Percentiles rank a stretch among this genome's conserved stretches.
These are phyloP conservation scores for Vickermania ingenoplastis DNA, from an alignment of 208 protist genomes.

Conservation along the genomic window DNA sequence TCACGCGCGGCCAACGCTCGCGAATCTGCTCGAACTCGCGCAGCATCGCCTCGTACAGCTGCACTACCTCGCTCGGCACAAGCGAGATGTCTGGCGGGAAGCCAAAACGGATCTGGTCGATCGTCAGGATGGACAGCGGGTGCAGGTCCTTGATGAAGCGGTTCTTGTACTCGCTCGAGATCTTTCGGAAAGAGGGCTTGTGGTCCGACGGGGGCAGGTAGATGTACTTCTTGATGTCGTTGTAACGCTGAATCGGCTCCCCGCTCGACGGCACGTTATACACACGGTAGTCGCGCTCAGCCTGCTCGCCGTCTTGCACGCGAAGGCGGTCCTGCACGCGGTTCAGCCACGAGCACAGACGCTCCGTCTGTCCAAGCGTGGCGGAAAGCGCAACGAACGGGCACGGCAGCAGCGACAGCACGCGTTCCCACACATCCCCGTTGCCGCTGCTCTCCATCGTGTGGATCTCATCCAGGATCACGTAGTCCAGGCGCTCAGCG, in stretches of 20 bases:
- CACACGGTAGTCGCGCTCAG: slow-evolving; percentile 61
- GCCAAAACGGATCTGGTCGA: slow-evolving; percentile 62
- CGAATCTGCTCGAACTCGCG: slow-evolving; percentile 31
- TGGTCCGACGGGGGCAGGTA: slow-evolving; percentile 62
- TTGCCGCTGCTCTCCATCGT: slow-evolving; percentile 85
- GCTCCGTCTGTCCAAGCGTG: slow-evolving; percentile 89
- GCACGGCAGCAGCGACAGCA: slow-evolving; percentile 81
- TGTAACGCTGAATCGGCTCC: slow-evolving; percentile 80
- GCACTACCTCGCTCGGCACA: slow-evolving; percentile 80
- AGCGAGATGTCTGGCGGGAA: slow-evolving; percentile 86
- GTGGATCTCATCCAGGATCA: slow-evolving; percentile 96
- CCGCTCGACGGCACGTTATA: slow-evolving; percentile 66
- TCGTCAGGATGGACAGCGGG: slow-evolving; percentile 78
- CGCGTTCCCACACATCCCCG: slow-evolving; percentile 92
- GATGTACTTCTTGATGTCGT: slow-evolving; percentile 89
- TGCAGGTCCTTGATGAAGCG: slow-evolving; percentile 74
- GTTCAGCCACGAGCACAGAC: slow-evolving; percentile 89
- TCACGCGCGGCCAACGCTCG: slow-evolving; percentile 29
- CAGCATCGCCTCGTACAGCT: slow-evolving; percentile 69
- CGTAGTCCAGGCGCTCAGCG: slow-evolving; percentile 84
- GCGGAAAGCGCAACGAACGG: slow-evolving; percentile 94
- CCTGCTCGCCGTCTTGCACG: slow-evolving; percentile 16
- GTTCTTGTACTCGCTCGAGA: slow-evolving; percentile 49
- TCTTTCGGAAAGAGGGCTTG: slow-evolving; percentile 31
- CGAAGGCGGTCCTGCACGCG: slow-evolving; percentile 59